Evolutionary conservation across 2,329 filamentous ascomycete species (phyloP).

Genomic region (Botrytis elliptica): DNA sequence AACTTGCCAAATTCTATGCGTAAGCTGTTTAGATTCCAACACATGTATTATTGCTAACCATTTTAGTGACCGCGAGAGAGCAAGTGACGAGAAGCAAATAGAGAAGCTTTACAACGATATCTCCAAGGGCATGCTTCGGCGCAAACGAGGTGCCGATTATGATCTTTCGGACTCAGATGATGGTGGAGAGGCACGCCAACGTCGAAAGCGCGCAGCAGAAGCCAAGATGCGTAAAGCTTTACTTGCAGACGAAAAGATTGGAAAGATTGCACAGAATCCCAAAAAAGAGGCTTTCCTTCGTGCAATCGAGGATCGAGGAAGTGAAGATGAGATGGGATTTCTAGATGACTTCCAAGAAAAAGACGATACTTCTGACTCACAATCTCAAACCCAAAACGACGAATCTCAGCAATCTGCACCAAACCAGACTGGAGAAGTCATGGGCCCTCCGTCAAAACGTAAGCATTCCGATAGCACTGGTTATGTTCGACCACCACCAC

Average conservation of each 20-base stretch:
- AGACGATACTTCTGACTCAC: constrained; percentile 41
- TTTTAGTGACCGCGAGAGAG: constrained; percentile 71
- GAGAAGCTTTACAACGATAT: constrained; percentile 92
- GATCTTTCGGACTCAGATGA: constrained; percentile 91
- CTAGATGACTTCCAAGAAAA: constrained; percentile 53
- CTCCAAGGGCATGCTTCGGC: constrained; percentile 80
- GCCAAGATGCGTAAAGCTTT: constrained; percentile 88
- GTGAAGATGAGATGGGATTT: constrained; percentile 76
- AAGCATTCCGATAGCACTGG: constrained; percentile 43
- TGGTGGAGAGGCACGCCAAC: constrained; percentile 71
- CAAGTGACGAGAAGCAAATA: constrained; percentile 79
- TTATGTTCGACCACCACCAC: constrained; percentile 55
- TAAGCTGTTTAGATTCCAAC: constrained; percentile 52
- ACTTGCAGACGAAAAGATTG: constrained; percentile 83
- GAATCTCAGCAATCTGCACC: constrained; percentile 45
- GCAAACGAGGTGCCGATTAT: constrained; percentile 77
- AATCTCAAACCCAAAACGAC: constrained; percentile 43
- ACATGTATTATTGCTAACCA: constrained; percentile 16
- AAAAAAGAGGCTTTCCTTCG: constrained; percentile 88
- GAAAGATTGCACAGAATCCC: constrained; percentile 84
- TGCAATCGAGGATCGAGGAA: constrained; percentile 79
- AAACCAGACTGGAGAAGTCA: constrained; percentile 47
- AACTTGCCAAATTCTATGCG: constrained; percentile 85
- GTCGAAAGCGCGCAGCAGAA: constrained; percentile 84
- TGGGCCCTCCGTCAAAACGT: constrained; percentile 40